A percentile compares a stretch with the other conserved stretches of the same genome.
These are phyloP conservation scores for Pezicula carpinea DNA, from an alignment of 2,329 filamentous ascomycete genomes.

Conservation along the genomic window DNA sequence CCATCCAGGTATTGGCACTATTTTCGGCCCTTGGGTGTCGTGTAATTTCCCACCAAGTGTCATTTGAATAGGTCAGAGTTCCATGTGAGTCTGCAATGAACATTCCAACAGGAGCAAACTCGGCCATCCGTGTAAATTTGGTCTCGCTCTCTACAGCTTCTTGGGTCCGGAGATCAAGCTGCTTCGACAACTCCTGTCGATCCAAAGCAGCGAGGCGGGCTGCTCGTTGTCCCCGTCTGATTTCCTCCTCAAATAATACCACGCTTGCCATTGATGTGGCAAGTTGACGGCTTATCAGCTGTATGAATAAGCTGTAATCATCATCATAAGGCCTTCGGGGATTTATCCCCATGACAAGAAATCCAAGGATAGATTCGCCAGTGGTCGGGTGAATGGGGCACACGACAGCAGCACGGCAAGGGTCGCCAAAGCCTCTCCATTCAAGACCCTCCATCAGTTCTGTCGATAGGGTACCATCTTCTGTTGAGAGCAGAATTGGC, in stretches of 20 bases:
- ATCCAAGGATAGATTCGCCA: constrained; percentile 69
- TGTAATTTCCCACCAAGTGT: constrained; percentile 69
- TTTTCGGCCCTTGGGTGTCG: constrained; percentile 55
- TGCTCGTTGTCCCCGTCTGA: constrained; percentile 66
- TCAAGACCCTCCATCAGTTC: constrained; percentile 62
- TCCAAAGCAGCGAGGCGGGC: constrained; percentile 72
- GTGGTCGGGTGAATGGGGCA: constrained; percentile 75
- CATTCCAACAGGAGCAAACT: constrained; percentile 78
- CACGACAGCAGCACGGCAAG: constrained; percentile 66
- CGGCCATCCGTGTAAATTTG: constrained; percentile 78
- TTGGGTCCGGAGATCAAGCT: constrained; percentile 61
- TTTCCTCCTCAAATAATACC: constrained; percentile 79
- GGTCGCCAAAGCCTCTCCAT: constrained; percentile 67
- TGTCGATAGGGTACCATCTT: constrained; percentile 59
- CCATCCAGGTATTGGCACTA: constrained; percentile 65
- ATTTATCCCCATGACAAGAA: constrained; percentile 75
- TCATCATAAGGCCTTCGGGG: constrained; percentile 74
- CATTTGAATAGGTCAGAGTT: constrained; percentile 74
- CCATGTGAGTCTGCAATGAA: constrained; percentile 75
- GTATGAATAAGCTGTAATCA: constrained; percentile 74
- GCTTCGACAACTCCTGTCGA: constrained; percentile 70
- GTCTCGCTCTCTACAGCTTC: constrained; percentile 66
- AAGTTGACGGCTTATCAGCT: constrained; percentile 68
- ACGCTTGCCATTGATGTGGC: constrained; percentile 78
- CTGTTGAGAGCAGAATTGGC: constrained; percentile 64